A percentile compares a stretch with the other conserved stretches of the same genome.
Conservation (phyloP, 1,139 yeast species). For the Yamadazyma spencermartinsiae region DNA sequence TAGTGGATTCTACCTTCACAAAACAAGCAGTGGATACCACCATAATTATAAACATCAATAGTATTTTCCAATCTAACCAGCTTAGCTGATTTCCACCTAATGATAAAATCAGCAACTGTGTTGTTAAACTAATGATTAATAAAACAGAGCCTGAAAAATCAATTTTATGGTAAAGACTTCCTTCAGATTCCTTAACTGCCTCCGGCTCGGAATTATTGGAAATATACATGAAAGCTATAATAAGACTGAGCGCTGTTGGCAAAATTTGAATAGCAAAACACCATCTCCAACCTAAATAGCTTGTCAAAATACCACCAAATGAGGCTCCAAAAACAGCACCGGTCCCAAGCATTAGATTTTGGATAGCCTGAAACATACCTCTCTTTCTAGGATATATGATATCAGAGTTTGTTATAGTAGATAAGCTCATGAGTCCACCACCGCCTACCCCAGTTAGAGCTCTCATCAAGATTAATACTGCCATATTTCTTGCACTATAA, state of each 20-base stretch:
- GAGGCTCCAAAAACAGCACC: constrained; percentile 29
- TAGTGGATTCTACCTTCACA: constrained; percentile 24
- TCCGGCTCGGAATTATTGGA: constrained; percentile 15
- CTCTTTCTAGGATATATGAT: constrained; percentile 26
- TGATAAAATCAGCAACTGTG: constrained; percentile 29
- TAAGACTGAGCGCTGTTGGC: constrained; percentile 19
- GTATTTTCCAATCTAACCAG: constrained; percentile 18
- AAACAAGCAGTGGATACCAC: constrained; percentile 11
- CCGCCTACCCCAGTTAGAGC: constrained; percentile 34
- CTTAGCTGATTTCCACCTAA: constrained; percentile 23
- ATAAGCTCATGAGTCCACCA: constrained; percentile 30
- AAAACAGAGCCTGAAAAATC: constrained; percentile 22
- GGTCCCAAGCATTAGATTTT: constrained; percentile 24
- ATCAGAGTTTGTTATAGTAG: constrained; percentile 32
- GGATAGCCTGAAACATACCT: constrained; percentile 29
- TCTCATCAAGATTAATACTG: constrained; percentile 16
- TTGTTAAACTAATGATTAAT: constrained; percentile 25
- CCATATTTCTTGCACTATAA: constrained; percentile 19
- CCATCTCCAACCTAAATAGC: constrained; percentile 30
- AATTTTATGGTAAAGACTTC: constrained; percentile 12
- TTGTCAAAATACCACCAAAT: constrained; percentile 25
- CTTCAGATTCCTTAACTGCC: constrained; percentile 3
- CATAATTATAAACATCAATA: constrained; percentile 11
- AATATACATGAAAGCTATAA: constrained; percentile 19
- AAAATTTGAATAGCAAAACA: constrained; percentile 20